Conservation (phyloP, 148 eudicot genomes). For the Rhododendron molle region DNA sequence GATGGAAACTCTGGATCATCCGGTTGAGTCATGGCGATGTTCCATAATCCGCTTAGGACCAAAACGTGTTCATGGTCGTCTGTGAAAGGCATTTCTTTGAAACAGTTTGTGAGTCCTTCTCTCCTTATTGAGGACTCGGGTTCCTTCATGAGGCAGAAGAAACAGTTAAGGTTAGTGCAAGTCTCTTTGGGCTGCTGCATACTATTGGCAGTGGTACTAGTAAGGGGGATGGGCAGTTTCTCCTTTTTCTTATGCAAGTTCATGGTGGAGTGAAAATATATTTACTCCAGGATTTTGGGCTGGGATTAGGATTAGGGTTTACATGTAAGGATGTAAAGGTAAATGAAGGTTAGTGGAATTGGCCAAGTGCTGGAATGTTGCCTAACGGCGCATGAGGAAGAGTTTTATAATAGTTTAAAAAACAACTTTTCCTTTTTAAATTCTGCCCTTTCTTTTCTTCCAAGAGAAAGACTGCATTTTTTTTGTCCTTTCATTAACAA, state of each 20-base stretch:
- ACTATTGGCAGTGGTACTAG: too few relatives aligned
- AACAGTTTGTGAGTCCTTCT: conserved; percentile 38
- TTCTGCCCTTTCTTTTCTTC: neutral
- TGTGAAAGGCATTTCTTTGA: conserved; percentile 35
- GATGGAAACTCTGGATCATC: conserved; percentile 64
- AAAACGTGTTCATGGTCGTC: conserved; percentile 55
- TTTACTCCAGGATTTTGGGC: neutral
- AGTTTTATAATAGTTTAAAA: neutral
- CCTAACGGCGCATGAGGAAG: conserved; percentile 12
- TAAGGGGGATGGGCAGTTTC: neutral
- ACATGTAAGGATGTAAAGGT: neutral
- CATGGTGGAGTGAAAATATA: neutral
- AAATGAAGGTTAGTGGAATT: neutral
- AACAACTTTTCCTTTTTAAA: neutral
- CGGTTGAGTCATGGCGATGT: conserved; percentile 64
- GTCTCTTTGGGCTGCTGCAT: conserved; percentile 1
- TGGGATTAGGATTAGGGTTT: conserved; percentile 12
- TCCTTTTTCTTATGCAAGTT: conserved; percentile 7
- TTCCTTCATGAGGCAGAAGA: conserved; percentile 76
- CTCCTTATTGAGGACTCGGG: conserved; percentile 43
- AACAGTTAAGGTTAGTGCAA: conserved; percentile 47
- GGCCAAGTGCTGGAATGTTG: neutral
- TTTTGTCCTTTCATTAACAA: neutral
- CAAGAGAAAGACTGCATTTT: neutral
- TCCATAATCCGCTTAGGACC: conserved; percentile 69